Conservation (phyloP, 805 yeast genomes). For the Grigorovia jiainica region DNA sequence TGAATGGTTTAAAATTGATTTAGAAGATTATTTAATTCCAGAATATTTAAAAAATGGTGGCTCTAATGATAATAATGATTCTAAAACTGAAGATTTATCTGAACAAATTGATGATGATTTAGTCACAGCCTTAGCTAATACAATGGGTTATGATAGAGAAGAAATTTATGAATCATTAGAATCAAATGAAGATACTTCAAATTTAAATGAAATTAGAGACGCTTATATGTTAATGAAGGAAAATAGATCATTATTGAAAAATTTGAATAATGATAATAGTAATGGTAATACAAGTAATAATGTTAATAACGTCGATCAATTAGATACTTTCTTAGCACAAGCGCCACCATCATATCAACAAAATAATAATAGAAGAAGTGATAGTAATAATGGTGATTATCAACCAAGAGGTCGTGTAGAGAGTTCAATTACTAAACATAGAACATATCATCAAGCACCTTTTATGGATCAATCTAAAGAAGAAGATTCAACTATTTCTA, state of each 20-base stretch:
- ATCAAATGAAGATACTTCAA: constrained; percentile 37
- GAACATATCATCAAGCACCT: constrained; percentile 28
- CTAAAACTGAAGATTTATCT: background rate
- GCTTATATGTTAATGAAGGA: constrained; percentile 79
- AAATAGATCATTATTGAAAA: constrained; percentile 60
- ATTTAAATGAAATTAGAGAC: constrained; percentile 68
- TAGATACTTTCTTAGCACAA: constrained; percentile 50
- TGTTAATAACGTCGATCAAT: constrained; percentile 30
- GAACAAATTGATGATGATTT: constrained; percentile 63
- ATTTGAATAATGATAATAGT: constrained; percentile 37
- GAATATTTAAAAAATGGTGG: constrained; percentile 14
- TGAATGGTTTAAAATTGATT: constrained; percentile 80
- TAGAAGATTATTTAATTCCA: constrained; percentile 72
- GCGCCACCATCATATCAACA: constrained; percentile 46
- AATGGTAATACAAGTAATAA: constrained; percentile 23
- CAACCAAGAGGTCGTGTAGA: constrained; percentile 6
- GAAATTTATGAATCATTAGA: constrained; percentile 69
- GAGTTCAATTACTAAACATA: constrained; percentile 17
- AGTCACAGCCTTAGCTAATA: constrained; percentile 59
- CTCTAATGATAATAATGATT: background rate
- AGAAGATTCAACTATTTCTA: constrained; percentile 70
- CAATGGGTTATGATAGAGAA: constrained; percentile 84
- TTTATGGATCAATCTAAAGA: constrained; percentile 26
- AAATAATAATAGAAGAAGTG: constrained; percentile 6
- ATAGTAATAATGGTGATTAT: constrained; percentile 3